phyloP scores from a whole-genome alignment of 164 flowering plant genomes.

The Macadamia integrifolia region DNA sequence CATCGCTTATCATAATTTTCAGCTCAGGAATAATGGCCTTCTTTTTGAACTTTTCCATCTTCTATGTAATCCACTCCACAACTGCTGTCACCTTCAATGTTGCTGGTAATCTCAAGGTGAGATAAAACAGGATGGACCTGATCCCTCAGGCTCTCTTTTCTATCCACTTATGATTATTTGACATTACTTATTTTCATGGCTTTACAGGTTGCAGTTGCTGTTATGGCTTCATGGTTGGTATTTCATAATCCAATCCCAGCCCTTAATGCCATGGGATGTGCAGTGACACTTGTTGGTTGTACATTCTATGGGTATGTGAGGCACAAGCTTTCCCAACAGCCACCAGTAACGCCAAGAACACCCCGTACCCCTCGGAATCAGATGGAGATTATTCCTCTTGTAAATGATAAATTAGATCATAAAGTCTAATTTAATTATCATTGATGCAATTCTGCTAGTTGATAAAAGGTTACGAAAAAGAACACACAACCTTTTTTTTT shows the following conservation, averaged over 20 bases:
- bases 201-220: conserved; percentile 91
- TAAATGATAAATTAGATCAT: conserved; percentile 83
- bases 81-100: conserved; percentile 97
- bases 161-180: not conserved
- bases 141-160: not conserved
- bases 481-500: not conserved
- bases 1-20: conserved; percentile 67
- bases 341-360: conserved; percentile 50
- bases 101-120: conserved; percentile 99
- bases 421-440: conserved; percentile 39
- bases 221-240: conserved; percentile 82
- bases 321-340: conserved; percentile 73
- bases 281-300: conserved; percentile 79
- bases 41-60: conserved; percentile 96
- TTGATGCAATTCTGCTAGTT: not conserved
- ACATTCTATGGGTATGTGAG: conserved; percentile 97
- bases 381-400: conserved; percentile 73
- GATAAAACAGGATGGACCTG: conserved; percentile 4
- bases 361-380: conserved; percentile 61
- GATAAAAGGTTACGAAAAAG: not conserved
- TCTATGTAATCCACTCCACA: conserved; percentile 95
- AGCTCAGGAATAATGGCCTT: conserved; percentile 86
- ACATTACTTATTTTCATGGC: not conserved
- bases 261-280: conserved; percentile 88
- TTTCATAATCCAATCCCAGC: conserved; percentile 78